Conservation (phyloP, 495 filamentous ascomycete genomes). For the Lepraria neglecta region DNA sequence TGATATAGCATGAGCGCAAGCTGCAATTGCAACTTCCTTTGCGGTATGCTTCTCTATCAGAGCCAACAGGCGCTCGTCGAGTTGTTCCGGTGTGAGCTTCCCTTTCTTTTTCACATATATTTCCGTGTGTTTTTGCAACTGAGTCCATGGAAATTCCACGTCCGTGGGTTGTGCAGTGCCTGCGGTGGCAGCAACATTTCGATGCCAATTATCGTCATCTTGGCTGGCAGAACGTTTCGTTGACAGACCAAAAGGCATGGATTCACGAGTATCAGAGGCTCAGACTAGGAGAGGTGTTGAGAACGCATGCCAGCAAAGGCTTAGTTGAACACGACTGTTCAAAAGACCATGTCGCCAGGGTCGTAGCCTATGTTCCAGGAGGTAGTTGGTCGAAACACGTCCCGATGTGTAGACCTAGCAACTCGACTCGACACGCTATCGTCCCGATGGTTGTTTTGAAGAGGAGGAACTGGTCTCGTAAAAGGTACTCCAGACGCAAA, state of each 20-base stretch:
- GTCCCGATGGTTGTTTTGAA: no score
- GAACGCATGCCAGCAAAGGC: neutral
- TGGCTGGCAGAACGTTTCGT: neutral
- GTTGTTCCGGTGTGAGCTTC: neutral
- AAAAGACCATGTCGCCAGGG: no score
- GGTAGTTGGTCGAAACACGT: no score
- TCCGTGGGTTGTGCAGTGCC: neutral
- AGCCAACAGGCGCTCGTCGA: neutral
- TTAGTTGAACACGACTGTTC: no score
- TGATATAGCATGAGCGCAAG: conserved; percentile 5
- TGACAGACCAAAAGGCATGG: neutral
- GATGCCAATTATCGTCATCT: neutral
- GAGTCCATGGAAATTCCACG: neutral
- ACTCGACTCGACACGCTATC: no score
- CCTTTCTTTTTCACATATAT: neutral
- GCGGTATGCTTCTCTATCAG: conserved; percentile 6
- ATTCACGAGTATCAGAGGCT: neutral
- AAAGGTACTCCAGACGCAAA: no score
- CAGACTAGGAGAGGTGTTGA: no score
- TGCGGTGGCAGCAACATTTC: neutral
- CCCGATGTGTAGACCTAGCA: no score
- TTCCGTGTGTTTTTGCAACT: neutral
- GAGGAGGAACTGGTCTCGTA: no score
- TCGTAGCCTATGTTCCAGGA: no score
- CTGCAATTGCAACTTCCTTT: conserved; percentile 17